These are phyloP conservation scores for Prototheca cutis DNA, from an alignment of 163 green algal genomes.

Conservation along the genomic window DNA sequence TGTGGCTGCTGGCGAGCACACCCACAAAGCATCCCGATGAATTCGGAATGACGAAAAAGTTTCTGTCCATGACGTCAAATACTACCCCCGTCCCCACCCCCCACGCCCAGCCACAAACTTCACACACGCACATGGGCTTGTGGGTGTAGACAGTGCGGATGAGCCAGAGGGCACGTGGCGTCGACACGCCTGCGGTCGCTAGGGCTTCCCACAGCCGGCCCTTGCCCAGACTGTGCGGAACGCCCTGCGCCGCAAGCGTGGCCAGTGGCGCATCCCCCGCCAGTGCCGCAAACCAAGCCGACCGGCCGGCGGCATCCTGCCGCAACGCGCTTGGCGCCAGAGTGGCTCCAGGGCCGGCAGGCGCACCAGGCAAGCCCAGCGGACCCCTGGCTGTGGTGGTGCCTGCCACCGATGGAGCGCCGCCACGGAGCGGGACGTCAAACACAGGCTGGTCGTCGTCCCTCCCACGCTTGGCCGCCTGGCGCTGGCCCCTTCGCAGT, in stretches of 20 bases:
- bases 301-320: neutral
- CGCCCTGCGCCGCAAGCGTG: neutral
- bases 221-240: slow-evolving; percentile 4
- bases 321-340: neutral
- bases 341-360: neutral
- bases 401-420: too few species aligned
- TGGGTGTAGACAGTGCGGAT: slow-evolving; percentile 7
- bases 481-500: too few species aligned
- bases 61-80: neutral
- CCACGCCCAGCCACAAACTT: neutral
- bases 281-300: neutral
- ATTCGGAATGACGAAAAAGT: too few species aligned
- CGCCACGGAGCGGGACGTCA: neutral
- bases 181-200: neutral
- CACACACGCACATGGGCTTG: slow-evolving; percentile 2
- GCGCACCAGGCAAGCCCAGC: too few species aligned
- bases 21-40: neutral
- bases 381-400: too few species aligned
- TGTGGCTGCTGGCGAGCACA: too few species aligned
- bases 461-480: neutral
- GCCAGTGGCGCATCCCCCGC: neutral
- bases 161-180: slow-evolving; percentile 17
- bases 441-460: neutral
- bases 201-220: slow-evolving; percentile 8
- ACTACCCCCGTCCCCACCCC: neutral